Base-by-base conservation (phyloP, 2,329 filamentous ascomycete species). In the Domatiomyces globalis region DNA sequence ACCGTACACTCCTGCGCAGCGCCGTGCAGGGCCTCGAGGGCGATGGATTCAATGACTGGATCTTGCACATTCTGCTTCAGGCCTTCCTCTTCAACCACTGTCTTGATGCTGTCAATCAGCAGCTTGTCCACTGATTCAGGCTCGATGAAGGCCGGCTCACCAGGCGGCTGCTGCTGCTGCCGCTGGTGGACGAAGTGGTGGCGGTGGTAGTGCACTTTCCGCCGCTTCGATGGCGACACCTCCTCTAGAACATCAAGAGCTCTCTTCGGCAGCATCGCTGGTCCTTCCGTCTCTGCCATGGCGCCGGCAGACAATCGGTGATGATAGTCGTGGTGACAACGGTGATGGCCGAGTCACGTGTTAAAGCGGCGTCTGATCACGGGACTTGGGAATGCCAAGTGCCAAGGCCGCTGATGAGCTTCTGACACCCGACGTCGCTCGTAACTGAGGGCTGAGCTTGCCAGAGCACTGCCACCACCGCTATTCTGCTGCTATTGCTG, bases 1-100 rank as follows among this genome's bases (percentile, higher is more conserved):
- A 56, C 62, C 75, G 60, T 76, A 80, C 77, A 81, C 63, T 79
- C 76, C 65, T 82, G 77, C 19, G 74, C 70, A 43, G 74, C 67
- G 51, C 68, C 69, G 49, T 74, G 68, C 54, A 83, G 74, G 58
- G 71, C 70, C 58, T 81, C 75, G 56, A 83, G 60, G 43, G 77
- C 80, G 20, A 72, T 69, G 8, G 77, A 49, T 66, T 69, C 57
- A 79, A 68, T 51, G 72, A 69, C 49, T 73, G 58, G 57, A 43
- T 51, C 43, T 15, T 47, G 25, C 19, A 61, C 58, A 19, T 51
- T 52, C 45, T 56, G 54, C 49, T 57, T 59, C n/a, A 53, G 20
- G 19, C 54, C 58, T 48, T 56, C 53, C 36, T 57, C 58, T 49
- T 59, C 56, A 49, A 58, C 56, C 48, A 59, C 56, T 18, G 54